phyloP scores from a whole-genome alignment of 164 flowering plant species.

The Vitis rotundifolia region DNA sequence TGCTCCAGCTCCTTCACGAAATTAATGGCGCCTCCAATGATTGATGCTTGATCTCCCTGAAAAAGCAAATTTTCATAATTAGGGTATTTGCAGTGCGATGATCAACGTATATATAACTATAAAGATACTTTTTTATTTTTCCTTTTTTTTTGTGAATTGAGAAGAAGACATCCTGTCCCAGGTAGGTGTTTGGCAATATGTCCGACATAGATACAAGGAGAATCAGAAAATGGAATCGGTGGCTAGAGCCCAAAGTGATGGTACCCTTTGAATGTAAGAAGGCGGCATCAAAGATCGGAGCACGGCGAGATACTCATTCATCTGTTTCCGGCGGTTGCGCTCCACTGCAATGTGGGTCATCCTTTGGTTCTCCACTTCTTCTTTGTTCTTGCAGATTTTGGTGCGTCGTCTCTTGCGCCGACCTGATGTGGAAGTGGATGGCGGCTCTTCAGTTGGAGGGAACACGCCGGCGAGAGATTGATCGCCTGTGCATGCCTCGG shows the following conservation, averaged over 20 bases:
- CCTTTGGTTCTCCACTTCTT: constrained; percentile 68
- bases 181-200: too few relatives aligned
- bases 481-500: constrained; percentile 20
- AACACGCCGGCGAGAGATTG: constrained; percentile 12
- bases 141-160: too few relatives aligned
- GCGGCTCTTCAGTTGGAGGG: constrained; percentile 5
- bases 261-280: constrained; percentile 65
- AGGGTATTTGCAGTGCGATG: too few relatives aligned
- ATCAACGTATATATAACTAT: too few relatives aligned
- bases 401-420: constrained; percentile 44
- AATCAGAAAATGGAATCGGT: not conserved
- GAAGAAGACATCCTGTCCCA: too few relatives aligned
- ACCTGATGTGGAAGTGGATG: not conserved
- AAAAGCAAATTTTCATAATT: not conserved
- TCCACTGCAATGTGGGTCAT: constrained; percentile 73
- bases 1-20: constrained; percentile 92
- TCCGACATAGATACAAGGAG: not conserved
- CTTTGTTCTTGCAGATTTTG: constrained; percentile 48
- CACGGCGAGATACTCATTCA: constrained; percentile 66
- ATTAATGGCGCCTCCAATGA: constrained; percentile 88
- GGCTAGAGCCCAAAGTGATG: not conserved
- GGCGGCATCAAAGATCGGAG: constrained; percentile 63
- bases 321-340: constrained; percentile 66
- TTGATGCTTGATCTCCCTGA: constrained; percentile 97
- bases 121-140: too few relatives aligned